Evolutionary conservation across 1,139 yeast species (phyloP).

Genomic region (Blastobotrys illinoisensis): DNA sequence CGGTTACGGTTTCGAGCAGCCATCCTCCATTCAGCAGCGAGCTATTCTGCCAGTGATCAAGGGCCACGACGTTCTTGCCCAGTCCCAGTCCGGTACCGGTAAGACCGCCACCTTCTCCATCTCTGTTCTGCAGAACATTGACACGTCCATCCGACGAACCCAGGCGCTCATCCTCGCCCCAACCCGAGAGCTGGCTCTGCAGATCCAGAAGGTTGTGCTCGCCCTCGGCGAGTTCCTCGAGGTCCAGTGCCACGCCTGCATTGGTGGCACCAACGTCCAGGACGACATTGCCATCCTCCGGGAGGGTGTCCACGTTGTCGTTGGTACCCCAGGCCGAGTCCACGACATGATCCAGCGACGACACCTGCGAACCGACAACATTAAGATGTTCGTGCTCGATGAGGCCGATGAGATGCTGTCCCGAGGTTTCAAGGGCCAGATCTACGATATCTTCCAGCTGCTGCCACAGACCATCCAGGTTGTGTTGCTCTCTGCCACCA

Average conservation of each 20-base stretch:
- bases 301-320: conserved; percentile 92
- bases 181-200: conserved; percentile 97
- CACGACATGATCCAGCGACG: conserved; percentile 96
- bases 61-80: conserved; percentile 96
- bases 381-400: conserved; percentile 96
- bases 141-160: conserved; percentile 38
- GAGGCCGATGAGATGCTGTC: conserved; percentile 99
- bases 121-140: conserved; percentile 92
- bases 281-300: conserved; percentile 91
- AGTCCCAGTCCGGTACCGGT: conserved; percentile 99
- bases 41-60: conserved; percentile 95
- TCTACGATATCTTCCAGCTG: conserved; percentile 91
- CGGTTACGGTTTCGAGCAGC: conserved; percentile 97
- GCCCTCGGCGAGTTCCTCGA: conserved; percentile 92
- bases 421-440: conserved; percentile 96
- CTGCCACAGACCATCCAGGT: conserved; percentile 95
- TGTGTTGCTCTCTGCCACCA: conserved; percentile 92
- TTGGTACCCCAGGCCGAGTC: conserved; percentile 99
- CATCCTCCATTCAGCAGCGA: conserved; percentile 97
- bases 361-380: conserved; percentile 78
- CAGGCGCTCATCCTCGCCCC: conserved; percentile 95
- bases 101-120: conserved; percentile 99
- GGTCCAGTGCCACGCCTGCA: conserved; percentile 94
- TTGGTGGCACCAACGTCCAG: conserved; percentile 92
- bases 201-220: conserved; percentile 93